Base-by-base conservation (phyloP, 148 eudicot species). In the Diospyros kaki region DNA sequence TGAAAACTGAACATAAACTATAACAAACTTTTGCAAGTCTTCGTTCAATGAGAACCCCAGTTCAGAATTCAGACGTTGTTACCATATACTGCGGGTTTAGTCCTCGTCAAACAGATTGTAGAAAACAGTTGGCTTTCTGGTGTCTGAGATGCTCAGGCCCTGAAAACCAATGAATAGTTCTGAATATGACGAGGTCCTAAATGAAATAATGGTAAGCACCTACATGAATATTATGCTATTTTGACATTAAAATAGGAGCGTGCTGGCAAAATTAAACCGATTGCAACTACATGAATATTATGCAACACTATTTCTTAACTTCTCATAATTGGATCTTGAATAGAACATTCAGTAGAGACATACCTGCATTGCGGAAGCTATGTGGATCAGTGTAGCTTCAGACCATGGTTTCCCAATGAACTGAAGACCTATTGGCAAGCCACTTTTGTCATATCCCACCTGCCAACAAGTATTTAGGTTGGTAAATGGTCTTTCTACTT, bases 371-470 rank as follows among this genome's bases (percentile, higher is more conserved):
- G 93, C 88, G 60, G 75, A 88, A 43, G 98, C 93, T 61, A 89
- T 80, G 56, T 88, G 89, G 58, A 93, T 62, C 66, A 96, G 72
- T 48, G 87, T 83, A 71, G 99, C 84, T 79, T 96, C 99, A n/a
- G 94, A 86, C 98, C 99, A 89, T 59, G 99, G 94, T 77, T 80
- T 83, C 71, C 97, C 99, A 8, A 93, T 87, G 66, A 93, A 91
- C 69, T 96, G 99, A 70, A 96, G 91, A 51, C 99, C 99, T 18
- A 96, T 93, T 15, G 99, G 99, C 86, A 93, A 75, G 17, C 97
- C 97, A 17, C n/a, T 67, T 78, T 80, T 82, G 74, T 96, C 98
- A 62, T 93, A 93, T 40, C 99, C 99, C 76, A 96, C 91, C 98
- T 95, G 38, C 7, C 50, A 12, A 44, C 3, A 44, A 52, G 45